Evolutionary conservation across 2,329 filamentous ascomycete genomes (phyloP).

Genomic region (Knoxdaviesia proteae): DNA sequence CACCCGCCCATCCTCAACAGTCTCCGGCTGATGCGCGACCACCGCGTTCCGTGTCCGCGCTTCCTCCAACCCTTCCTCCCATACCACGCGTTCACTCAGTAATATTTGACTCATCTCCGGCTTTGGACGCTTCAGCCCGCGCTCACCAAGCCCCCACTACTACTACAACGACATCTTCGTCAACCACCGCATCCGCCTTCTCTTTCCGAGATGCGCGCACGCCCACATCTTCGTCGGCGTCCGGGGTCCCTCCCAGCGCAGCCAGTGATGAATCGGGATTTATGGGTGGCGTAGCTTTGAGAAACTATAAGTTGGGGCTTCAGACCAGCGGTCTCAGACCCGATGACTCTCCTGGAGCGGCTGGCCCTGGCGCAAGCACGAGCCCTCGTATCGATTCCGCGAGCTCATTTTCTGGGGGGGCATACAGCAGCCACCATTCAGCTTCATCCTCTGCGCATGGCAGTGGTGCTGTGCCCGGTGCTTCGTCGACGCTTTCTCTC

Average conservation of each 20-base stretch:
- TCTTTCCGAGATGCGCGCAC: constrained; percentile 11
- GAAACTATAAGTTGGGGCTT: constrained; percentile 24
- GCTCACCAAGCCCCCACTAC: constrained; percentile 4
- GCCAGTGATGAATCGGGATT: constrained; percentile 22
- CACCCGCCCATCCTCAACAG: neutral
- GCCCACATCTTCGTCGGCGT: constrained; percentile 7
- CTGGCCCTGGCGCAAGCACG: constrained; percentile 1
- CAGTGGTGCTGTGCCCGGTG: neutral
- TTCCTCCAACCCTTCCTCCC: constrained; percentile 28
- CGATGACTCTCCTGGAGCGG: neutral
- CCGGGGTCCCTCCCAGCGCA: constrained; percentile 12
- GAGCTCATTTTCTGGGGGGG: too few relatives aligned
- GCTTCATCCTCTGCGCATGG: neutral
- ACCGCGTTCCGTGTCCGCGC: constrained; percentile 14
- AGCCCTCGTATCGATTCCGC: neutral
- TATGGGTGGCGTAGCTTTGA: constrained; percentile 32
- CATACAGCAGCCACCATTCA: too few relatives aligned
- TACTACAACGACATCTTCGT: neutral
- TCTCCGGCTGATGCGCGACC: constrained; percentile 15
- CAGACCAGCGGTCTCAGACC: constrained; percentile 7
- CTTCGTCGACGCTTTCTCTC: neutral
- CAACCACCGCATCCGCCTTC: constrained; percentile 8
- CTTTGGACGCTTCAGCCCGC: constrained; percentile 5
- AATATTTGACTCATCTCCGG: constrained; percentile 5
- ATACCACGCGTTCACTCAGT: constrained; percentile 26